These are phyloP conservation scores for Triangularia setosa DNA, from an alignment of 2,329 filamentous ascomycete genomes.

Conservation along the genomic window DNA sequence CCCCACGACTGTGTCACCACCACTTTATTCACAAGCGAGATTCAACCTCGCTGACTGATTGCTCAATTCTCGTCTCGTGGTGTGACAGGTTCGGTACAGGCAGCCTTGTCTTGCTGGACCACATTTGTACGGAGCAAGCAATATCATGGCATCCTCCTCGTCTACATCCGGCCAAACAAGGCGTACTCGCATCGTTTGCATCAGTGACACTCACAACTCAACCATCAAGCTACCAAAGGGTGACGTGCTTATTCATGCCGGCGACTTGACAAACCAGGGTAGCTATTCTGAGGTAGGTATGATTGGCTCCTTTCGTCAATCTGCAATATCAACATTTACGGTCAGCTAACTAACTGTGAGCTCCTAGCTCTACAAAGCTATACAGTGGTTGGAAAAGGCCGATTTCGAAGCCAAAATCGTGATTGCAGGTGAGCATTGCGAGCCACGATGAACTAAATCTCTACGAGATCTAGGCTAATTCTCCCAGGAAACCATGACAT, in stretches of 20 bases:
- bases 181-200: conserved; percentile 65
- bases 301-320: not conserved
- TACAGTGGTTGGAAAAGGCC: conserved; percentile 64
- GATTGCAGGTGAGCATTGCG: conserved; percentile 53
- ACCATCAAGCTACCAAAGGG: conserved; percentile 63
- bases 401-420: conserved; percentile 69
- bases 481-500: conserved; percentile 68
- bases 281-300: conserved; percentile 47
- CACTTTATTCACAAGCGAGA: not conserved
- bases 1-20: no score
- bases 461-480: not conserved
- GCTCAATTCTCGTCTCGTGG: no score
- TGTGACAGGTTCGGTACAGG: not conserved
- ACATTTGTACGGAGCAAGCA: not conserved
- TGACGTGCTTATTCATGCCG: conserved; percentile 72
- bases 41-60: not conserved
- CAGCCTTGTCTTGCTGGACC: not conserved
- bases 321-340: not conserved
- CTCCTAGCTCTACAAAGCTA: conserved; percentile 51
- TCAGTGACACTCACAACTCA: conserved; percentile 73
- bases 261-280: conserved; percentile 73
- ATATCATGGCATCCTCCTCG: not conserved
- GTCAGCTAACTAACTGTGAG: conserved; percentile 9
- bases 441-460: not conserved
- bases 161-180: conserved; percentile 26